phyloP scores from a whole-genome alignment of 2,329 filamentous ascomycete species.

The Aspergillus nomiae region DNA sequence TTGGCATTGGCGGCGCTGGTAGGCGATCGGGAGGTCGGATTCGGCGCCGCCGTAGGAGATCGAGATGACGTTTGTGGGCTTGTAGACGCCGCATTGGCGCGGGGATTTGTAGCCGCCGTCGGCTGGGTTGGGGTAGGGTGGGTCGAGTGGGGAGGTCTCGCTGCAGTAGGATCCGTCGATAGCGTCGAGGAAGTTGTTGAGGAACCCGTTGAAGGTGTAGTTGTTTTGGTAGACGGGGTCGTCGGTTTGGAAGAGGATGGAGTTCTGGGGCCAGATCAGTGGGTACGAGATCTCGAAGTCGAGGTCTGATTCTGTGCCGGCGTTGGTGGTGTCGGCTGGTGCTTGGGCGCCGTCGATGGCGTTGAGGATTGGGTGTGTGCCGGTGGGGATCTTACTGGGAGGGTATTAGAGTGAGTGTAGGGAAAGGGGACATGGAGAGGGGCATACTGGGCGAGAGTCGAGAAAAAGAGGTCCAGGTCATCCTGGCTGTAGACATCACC shows the following conservation, averaged over 20 bases:
- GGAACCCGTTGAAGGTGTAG: conserved; percentile 41
- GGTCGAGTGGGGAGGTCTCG: conserved; percentile 45
- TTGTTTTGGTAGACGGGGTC: conserved; percentile 43
- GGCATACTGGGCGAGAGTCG: conserved; percentile 32
- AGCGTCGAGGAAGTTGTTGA: conserved; percentile 53
- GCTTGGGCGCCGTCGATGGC: conserved; percentile 44
- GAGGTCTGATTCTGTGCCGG: conserved; percentile 45
- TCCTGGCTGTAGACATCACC: conserved; percentile 50
- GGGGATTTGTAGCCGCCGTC: conserved; percentile 45
- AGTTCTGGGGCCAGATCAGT: conserved; percentile 53
- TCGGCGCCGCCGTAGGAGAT: conserved; percentile 40
- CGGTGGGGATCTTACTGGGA: conserved; percentile 36
- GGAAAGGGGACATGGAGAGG: not conserved
- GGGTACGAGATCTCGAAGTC: conserved; percentile 52
- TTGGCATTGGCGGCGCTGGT: conserved; percentile 45
- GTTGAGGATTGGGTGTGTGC: conserved; percentile 43
- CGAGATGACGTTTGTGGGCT: conserved; percentile 36
- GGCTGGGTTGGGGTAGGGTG: conserved; percentile 43
- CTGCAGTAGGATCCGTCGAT: conserved; percentile 54
- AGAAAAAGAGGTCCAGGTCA: conserved; percentile 48
- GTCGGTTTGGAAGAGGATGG: conserved; percentile 51
- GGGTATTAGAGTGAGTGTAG: conserved; percentile 17
- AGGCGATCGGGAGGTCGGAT: conserved; percentile 35
- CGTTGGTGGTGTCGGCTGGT: conserved; percentile 29
- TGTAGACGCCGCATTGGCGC: conserved; percentile 48